phyloP scores from a whole-genome alignment of 768 basidiomycete genomes.

The Ephemerocybe angulata region DNA sequence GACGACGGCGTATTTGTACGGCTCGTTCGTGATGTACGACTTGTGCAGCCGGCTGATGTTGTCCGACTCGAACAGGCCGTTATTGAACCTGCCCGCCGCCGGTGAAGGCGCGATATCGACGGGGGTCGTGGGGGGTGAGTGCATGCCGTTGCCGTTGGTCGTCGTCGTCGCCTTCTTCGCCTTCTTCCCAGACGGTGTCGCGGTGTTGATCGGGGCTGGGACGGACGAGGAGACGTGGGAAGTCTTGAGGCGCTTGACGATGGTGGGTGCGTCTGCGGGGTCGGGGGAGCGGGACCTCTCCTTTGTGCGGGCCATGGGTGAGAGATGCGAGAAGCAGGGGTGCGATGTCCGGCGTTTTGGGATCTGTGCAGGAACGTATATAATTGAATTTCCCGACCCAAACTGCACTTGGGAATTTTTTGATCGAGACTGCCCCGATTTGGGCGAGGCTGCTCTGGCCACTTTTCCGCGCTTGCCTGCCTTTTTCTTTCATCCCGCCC shows the following conservation, averaged over 20 bases:
- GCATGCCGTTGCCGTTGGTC: conserved; percentile 10
- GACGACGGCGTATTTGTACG: conserved; percentile 82
- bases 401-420: conserved; percentile 5
- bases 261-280: conserved; percentile 14
- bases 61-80: conserved; percentile 53
- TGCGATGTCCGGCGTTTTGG: not conserved
- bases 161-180: not conserved
- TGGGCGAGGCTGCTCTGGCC: conserved; percentile 11
- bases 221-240: conserved; percentile 16
- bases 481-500: too few species aligned
- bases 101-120: conserved; percentile 16
- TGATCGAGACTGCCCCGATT: conserved; percentile 12
- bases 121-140: conserved; percentile 14
- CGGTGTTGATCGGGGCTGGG: too few species aligned
- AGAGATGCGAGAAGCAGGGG: not conserved
- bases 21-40: conserved; percentile 55
- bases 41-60: conserved; percentile 53
- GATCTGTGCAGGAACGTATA: not conserved
- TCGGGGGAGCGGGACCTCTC: conserved; percentile 43
- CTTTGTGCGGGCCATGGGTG: conserved; percentile 43
- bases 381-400: not conserved
- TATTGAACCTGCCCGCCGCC: conserved; percentile 35
- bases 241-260: conserved; percentile 28
- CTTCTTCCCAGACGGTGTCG: too few species aligned
- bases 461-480: not conserved